These are phyloP conservation scores for Alternaria solani DNA, from an alignment of 2,329 filamentous ascomycete species.

Conservation along the genomic window DNA sequence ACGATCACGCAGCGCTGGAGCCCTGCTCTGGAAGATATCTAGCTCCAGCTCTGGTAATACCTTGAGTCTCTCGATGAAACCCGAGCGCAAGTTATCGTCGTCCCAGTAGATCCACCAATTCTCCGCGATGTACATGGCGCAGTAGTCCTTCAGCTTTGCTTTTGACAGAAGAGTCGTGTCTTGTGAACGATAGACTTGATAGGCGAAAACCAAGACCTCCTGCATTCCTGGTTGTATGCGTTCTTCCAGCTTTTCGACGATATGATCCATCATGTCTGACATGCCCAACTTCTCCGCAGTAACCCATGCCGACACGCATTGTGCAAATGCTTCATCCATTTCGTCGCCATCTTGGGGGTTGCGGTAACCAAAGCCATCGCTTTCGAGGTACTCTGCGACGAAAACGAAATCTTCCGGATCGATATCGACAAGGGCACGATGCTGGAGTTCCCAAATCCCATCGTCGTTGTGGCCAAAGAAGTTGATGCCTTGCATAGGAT, in stretches of 20 bases:
- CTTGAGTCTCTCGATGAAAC: conserved; percentile 20
- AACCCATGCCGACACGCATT: conserved; percentile 36
- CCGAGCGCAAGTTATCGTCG: conserved; percentile 11
- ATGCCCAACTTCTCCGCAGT: conserved; percentile 31
- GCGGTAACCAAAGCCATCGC: conserved; percentile 30
- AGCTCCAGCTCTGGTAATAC: conserved; percentile 26
- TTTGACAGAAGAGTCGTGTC: background rate
- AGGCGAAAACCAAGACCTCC: conserved; percentile 26
- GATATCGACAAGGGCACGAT: conserved; percentile 27
- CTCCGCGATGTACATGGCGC: conserved; percentile 31
- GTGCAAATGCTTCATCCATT: conserved; percentile 15
- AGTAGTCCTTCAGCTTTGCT: conserved; percentile 19
- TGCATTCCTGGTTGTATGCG: conserved; percentile 5
- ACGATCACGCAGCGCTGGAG: background rate
- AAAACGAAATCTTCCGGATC: conserved; percentile 31
- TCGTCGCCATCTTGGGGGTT: conserved; percentile 23
- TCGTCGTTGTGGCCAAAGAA: conserved; percentile 22
- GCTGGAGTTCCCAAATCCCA: conserved; percentile 25
- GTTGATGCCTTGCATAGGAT: conserved; percentile 13
- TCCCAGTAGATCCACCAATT: conserved; percentile 27
- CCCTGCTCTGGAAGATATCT: conserved; percentile 19
- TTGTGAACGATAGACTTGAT: conserved; percentile 22
- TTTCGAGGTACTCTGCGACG: conserved; percentile 37
- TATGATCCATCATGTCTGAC: conserved; percentile 37
- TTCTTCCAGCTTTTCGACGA: conserved; percentile 31